Base-by-base conservation (phyloP, 2,329 filamentous ascomycete genomes). In the Aspergillus sp. region DNA sequence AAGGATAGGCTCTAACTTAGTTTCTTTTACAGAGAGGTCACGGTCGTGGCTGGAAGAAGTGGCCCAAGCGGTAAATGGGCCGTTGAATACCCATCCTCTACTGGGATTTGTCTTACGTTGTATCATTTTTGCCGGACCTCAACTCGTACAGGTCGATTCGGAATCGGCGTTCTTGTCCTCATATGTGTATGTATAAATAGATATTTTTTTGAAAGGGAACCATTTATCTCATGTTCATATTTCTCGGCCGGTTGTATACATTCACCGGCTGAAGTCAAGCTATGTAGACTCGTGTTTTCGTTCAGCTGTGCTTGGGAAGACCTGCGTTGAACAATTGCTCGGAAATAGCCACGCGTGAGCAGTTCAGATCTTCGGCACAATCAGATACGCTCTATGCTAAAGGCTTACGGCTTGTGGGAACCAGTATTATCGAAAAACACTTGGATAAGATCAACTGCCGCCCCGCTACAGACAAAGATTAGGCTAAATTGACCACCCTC, bases 41-140 rank as follows among this genome's bases (percentile, higher is more conserved):
- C 75, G 88, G 89, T 69, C 81, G 87, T 73, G 87, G 88, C 49
- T 90, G 87, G 87, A 90, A 87, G 80, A 88, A 90, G 74, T 91
- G 85, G 83, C 88, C 88, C 66, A 89, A 82, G 75, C 68, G 71
- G 70, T 77, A 69, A 74, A 70, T 12, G 29, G 42, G 24, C 32
- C 16, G 12, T 18, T 12, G 18, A 32, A 49, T 55, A 36, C 29
- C n/a, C 36, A 22, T 24, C 31, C 45, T 39, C 7, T 52, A 14
- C 24, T 31, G 47, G 22, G 47, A 49, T 55, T 49, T 49, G 47
- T 55, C 42, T 55, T 49, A 55, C 32, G 53, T 49, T 55, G 22
- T 55, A 55, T 55, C 45, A 47, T 47, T 39, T 55, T 55, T 49
- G 53, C 53, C 53, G 45, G 53, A 47, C 53, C 45, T 55, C 45